These are phyloP conservation scores for Schizothecium vesticola DNA, from an alignment of 495 filamentous ascomycete species.

Conservation along the genomic window DNA sequence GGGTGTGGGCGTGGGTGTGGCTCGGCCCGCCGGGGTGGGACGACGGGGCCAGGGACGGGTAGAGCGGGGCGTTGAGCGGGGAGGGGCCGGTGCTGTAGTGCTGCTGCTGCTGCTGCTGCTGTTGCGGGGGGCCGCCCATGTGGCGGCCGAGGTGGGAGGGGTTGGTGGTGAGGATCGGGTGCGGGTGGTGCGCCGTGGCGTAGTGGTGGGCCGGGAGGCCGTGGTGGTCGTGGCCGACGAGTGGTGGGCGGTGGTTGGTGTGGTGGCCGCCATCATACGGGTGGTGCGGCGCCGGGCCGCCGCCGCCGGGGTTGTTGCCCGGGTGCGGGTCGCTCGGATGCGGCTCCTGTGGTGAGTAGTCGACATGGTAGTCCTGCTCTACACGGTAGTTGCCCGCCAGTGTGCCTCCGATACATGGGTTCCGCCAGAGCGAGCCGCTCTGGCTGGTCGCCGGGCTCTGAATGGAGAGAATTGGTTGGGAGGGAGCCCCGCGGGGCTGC, in stretches of 20 bases:
- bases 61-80: constrained; percentile 41
- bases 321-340: constrained; percentile 48
- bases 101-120: constrained; percentile 43
- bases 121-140: constrained; percentile 39
- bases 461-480: constrained; percentile 47
- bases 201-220: constrained; percentile 45
- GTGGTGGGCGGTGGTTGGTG: constrained; percentile 40
- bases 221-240: constrained; percentile 43
- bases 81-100: constrained; percentile 41
- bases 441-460: constrained; percentile 58
- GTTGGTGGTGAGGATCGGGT: constrained; percentile 39
- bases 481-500: constrained; percentile 44
- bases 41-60: constrained; percentile 36
- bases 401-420: constrained; percentile 63
- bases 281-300: constrained; percentile 38
- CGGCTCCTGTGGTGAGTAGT: constrained; percentile 56
- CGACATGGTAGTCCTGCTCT: constrained; percentile 56
- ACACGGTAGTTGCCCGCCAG: constrained; percentile 61
- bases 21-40: background rate
- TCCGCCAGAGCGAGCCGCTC: constrained; percentile 67
- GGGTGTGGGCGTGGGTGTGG: background rate
- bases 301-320: background rate
- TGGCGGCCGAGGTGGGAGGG: constrained; percentile 32
- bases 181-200: constrained; percentile 42
- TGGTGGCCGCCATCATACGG: constrained; percentile 49